Percentiles rank a stretch among this genome's conserved stretches.
These are phyloP conservation scores for Leishmania tarentolae DNA, from an alignment of 208 protist genomes.

Conservation along the genomic window DNA sequence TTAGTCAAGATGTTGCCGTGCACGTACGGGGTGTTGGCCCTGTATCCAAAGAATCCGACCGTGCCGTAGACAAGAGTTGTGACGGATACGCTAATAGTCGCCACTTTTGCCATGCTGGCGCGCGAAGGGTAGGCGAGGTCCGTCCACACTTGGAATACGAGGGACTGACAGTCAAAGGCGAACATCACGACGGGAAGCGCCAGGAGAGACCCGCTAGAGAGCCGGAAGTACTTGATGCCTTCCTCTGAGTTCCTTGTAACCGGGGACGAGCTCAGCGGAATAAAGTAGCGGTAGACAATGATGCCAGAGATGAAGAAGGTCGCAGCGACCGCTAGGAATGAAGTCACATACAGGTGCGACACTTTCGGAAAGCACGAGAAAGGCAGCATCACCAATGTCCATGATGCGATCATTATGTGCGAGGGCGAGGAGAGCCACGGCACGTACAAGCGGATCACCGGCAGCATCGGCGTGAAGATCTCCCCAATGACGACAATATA, in stretches of 20 bases:
- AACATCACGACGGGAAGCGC: slow-evolving; percentile 73
- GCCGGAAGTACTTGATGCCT: slow-evolving; percentile 43
- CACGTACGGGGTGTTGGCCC: slow-evolving; percentile 48
- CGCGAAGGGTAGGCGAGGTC: slow-evolving; percentile 32
- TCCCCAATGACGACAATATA: slow-evolving; percentile 74
- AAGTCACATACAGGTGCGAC: slow-evolving; percentile 49
- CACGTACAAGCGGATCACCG: slow-evolving; percentile 44
- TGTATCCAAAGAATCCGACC: slow-evolving; percentile 72
- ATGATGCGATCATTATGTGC: slow-evolving; percentile 45
- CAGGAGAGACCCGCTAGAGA: slow-evolving; percentile 42
- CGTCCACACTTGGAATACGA: slow-evolving; percentile 70
- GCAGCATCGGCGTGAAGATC: slow-evolving; percentile 57
- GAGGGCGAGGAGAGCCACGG: slow-evolving; percentile 43
- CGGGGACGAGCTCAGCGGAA: slow-evolving; percentile 13
- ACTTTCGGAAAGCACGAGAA: slow-evolving; percentile 57
- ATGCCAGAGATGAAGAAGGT: slow-evolving; percentile 61
- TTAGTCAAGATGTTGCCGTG: slow-evolving; percentile 74
- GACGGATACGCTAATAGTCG: slow-evolving; percentile 50
- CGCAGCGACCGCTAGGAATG: slow-evolving; percentile 49
- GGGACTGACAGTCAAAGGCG: slow-evolving; percentile 74
- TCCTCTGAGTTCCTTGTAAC: background rate
- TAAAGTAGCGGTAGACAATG: slow-evolving; percentile 68
- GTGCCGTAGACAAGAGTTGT: slow-evolving; percentile 56
- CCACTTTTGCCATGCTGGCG: slow-evolving; percentile 55
- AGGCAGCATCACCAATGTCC: slow-evolving; percentile 58